A percentile compares a stretch with the other conserved stretches of the same genome.
Conservation (phyloP, 208 protist genomes). For the Trypanosoma lewisi region DNA sequence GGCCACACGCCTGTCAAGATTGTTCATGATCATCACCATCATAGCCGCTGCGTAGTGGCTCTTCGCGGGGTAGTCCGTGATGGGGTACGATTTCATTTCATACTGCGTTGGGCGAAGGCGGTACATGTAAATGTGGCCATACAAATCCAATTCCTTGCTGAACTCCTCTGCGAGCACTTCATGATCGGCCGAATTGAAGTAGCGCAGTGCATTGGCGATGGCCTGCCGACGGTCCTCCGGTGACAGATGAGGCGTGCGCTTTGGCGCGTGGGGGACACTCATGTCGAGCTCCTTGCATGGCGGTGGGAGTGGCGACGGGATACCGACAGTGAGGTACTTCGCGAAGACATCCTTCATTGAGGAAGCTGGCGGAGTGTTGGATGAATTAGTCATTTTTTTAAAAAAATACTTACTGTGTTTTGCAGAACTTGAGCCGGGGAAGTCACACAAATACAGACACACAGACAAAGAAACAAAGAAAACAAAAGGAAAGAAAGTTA, state of each 20-base stretch:
- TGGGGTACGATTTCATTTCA: constrained; percentile 36
- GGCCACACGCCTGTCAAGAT: constrained; percentile 76
- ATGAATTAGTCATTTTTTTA: constrained; percentile 8
- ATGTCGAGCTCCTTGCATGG: constrained; percentile 8
- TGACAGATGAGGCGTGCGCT: constrained; percentile 28
- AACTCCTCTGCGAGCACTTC: constrained; percentile 66
- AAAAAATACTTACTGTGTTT: too few species aligned
- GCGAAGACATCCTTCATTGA: constrained; percentile 20
- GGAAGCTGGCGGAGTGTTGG: too few species aligned
- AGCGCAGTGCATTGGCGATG: constrained; percentile 72
- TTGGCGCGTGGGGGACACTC: constrained; percentile 57
- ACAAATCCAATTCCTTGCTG: constrained; percentile 52
- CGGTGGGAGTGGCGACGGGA: constrained; percentile 22
- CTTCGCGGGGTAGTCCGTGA: constrained; percentile 26
- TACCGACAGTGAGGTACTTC: constrained; percentile 22
- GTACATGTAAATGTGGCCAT: constrained; percentile 92
- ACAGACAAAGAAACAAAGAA: not conserved
- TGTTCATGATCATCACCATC: constrained; percentile 92
- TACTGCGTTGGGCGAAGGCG: constrained; percentile 75
- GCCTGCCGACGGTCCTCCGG: constrained; percentile 39
- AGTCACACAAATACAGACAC: not conserved
- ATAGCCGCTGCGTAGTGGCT: constrained; percentile 63
- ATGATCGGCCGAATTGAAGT: constrained; percentile 63
- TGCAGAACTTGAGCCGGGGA: too few species aligned
- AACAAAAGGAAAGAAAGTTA: not conserved